Evolutionary conservation across 2,329 filamentous ascomycete genomes (phyloP), one percentile per base, ranked within the genome.

Genomic region (Spiromastix sp.): DNA sequence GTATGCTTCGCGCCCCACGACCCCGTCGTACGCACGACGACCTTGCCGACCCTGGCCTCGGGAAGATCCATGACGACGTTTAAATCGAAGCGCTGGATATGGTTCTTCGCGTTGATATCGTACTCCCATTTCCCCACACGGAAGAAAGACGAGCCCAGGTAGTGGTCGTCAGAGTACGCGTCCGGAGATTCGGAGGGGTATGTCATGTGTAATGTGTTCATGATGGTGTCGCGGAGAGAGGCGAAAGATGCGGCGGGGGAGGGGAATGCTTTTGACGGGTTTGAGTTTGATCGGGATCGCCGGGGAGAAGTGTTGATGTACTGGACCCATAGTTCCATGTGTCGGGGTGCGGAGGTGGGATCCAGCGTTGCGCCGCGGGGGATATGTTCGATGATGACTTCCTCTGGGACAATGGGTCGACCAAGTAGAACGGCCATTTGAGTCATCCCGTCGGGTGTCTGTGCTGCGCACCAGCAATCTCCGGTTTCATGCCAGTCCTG

Each of bases 381-480:
- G 37, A 85, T 77, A 54, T 87, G 81, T 50, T 89, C 83, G 28
- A 89, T 56, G 2, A 83, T 74, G 2, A 89, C 52, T 46, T 85
- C 71, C 45, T 79, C 72, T 0, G 82, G 81, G 19, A 79, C 67
- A 37, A 87, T 68, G 4, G 60, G 42, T n/a, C 54, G 52, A 1
- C 52, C 49, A 0, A 66, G 50, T 4, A 49, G 34, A 13, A 68
- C 50, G 2, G 50, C 48, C 9, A 70, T 48, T 41, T 68, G 64
- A 5, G 61, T 48, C 11, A 61, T 59, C 10, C 54, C 55, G 32
- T 67, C 44, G 1, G 61, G 60, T 3, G 65, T 69, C 33, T 56
- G 52, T 7, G 64, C 57, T 4, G 80, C 77, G 56, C 89, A 96
- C 82, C 85, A 96, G 58, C 85, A 93, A 42, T 96, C 83, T 13